phyloP scores from a whole-genome alignment of 106 monocot genomes.

The Allium sativum region DNA sequence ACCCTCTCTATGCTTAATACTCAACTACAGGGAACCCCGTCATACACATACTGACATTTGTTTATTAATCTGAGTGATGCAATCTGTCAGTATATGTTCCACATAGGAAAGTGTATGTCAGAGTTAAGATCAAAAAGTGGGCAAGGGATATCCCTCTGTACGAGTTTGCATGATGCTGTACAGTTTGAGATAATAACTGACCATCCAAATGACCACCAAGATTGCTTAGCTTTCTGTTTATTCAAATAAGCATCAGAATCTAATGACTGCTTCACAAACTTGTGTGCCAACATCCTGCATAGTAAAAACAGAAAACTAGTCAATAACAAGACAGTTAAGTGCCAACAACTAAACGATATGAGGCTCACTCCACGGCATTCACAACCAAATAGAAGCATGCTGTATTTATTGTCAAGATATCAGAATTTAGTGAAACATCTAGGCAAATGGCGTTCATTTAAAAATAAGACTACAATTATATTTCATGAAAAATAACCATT shows the following conservation, averaged over 20 bases:
- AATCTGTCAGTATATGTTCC: no score
- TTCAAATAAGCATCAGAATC: constrained; percentile 40
- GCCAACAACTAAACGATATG: neutral
- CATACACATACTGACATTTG: no score
- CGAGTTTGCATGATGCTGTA: neutral
- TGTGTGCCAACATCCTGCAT: constrained; percentile 94
- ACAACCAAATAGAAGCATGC: neutral
- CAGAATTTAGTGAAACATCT: no score
- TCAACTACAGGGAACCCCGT: no score
- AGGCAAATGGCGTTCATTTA: no score
- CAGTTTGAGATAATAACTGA: constrained; percentile 13
- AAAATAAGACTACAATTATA: no score
- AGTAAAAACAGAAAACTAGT: neutral
- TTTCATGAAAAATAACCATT: no score
- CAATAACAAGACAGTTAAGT: constrained; percentile 3
- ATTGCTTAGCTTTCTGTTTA: constrained; percentile 40
- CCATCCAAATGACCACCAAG: constrained; percentile 97
- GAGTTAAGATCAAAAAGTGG: no score
- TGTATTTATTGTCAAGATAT: neutral
- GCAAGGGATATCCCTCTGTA: no score
- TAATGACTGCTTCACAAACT: constrained; percentile 64
- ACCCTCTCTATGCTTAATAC: no score
- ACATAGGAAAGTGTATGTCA: no score
- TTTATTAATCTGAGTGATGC: no score
- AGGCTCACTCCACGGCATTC: neutral